Percentiles rank a stretch among this genome's conserved stretches.
These are phyloP conservation scores for Akanthomyces muscarius DNA, from an alignment of 2,329 filamentous ascomycete genomes.

Conservation along the genomic window DNA sequence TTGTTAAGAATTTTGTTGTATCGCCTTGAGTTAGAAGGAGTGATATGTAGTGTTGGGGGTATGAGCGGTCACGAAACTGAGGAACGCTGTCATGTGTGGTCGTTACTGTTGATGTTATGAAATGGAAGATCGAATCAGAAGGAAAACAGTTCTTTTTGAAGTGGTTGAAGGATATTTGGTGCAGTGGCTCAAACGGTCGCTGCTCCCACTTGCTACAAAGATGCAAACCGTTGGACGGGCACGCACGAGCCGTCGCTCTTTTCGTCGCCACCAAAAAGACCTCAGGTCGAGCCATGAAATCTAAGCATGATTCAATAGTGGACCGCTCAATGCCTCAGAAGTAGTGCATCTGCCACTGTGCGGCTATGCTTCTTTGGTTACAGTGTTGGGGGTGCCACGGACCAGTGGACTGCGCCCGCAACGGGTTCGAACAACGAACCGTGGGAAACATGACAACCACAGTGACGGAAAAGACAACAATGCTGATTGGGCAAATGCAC, in stretches of 20 bases:
- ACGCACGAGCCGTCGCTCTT: conserved; percentile 11
- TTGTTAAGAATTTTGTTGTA: background rate
- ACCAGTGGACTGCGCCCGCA: conserved; percentile 18
- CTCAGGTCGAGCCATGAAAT: background rate
- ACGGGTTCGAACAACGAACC: conserved; percentile 11
- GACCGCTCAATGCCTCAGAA: conserved; percentile 7
- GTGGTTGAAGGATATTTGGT: background rate
- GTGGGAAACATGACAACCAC: conserved; percentile 5
- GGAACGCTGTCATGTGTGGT: background rate
- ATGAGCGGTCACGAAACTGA: background rate
- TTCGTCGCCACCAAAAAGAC: conserved; percentile 3
- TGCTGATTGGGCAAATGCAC: conserved; percentile 3
- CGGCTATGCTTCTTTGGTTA: conserved; percentile 10
- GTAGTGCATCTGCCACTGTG: conserved; percentile 10
- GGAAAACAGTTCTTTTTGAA: conserved; percentile 6
- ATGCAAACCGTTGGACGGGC: conserved; percentile 3
- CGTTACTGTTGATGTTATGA: background rate
- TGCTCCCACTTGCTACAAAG: conserved; percentile 4
- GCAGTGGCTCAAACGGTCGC: background rate
- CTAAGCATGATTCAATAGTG: background rate
- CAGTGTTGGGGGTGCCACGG: conserved; percentile 15
- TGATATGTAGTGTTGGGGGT: background rate
- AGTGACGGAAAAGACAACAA: background rate
- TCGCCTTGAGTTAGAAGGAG: no score
- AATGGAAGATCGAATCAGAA: background rate